phyloP scores from a whole-genome alignment of 352 stramenopile genomes.

The Pythium diclinum region DNA sequence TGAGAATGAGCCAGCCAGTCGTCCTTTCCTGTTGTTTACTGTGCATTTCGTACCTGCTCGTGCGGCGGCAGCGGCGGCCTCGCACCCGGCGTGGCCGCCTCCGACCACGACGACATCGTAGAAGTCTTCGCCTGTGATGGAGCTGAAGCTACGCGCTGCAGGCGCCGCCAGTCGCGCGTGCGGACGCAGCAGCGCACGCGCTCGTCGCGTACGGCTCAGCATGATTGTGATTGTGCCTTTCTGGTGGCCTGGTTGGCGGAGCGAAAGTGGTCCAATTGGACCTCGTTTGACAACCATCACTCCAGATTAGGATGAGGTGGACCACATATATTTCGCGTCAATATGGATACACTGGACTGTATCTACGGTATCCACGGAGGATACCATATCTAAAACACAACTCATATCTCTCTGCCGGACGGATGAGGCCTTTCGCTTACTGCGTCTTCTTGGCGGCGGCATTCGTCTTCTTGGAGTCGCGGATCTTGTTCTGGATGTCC shows the following conservation, averaged over 20 bases:
- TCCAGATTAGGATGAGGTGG: constrained; percentile 3
- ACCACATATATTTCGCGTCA: constrained; percentile 11
- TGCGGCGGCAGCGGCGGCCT: constrained; percentile 89
- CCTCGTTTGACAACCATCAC: constrained; percentile 20
- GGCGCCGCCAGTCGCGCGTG: background rate
- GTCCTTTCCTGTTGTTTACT: too few species aligned
- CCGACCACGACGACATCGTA: constrained; percentile 91
- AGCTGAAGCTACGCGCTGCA: constrained; percentile 2
- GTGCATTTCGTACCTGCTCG: constrained; percentile 35
- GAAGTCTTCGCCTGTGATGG: background rate
- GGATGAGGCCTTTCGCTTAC: background rate
- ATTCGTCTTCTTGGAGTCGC: constrained; percentile 8
- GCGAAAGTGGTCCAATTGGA: background rate
- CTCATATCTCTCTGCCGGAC: background rate
- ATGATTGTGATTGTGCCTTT: constrained; percentile 1
- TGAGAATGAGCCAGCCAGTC: background rate
- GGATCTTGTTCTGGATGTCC: constrained; percentile 41
- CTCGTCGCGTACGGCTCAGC: constrained; percentile 16
- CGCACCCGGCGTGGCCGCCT: constrained; percentile 89
- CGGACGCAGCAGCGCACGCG: constrained; percentile 16
- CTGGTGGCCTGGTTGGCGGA: background rate
- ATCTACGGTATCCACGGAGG: constrained; percentile 9
- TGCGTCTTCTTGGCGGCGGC: constrained; percentile 17
- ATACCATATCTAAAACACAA: constrained; percentile 17
- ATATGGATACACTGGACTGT: background rate